These are phyloP conservation scores for Boletus insuetus DNA, from an alignment of 768 basidiomycete species.

Conservation along the genomic window DNA sequence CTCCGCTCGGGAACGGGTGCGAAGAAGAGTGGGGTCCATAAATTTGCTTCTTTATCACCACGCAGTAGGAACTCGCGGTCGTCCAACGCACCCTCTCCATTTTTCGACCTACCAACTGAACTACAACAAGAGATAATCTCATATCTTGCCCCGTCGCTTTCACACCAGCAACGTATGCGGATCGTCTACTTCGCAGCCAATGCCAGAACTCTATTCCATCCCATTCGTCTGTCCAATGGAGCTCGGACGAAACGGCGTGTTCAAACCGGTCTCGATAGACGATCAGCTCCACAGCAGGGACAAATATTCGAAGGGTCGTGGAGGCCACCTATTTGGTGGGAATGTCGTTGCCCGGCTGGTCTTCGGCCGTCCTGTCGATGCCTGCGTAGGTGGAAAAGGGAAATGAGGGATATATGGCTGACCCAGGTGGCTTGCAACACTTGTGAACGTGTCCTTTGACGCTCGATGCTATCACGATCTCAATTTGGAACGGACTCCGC, in stretches of 20 bases:
- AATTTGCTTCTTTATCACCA: conserved; percentile 3
- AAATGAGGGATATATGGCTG: conserved; percentile 48
- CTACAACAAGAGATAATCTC: conserved; percentile 56
- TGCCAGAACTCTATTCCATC: conserved; percentile 42
- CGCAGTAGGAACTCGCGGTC: conserved; percentile 5
- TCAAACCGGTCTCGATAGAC: conserved; percentile 7
- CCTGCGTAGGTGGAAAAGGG: conserved; percentile 36
- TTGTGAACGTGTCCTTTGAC: conserved; percentile 35
- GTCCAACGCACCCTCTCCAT: conserved; percentile 22
- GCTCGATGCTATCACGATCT: neutral
- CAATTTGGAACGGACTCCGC: neutral
- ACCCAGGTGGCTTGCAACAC: conserved; percentile 43
- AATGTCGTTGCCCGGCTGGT: conserved; percentile 27
- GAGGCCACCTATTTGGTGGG: conserved; percentile 36
- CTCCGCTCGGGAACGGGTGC: conserved; percentile 31
- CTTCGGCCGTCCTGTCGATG: conserved; percentile 24
- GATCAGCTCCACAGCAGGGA: conserved; percentile 2
- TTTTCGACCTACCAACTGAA: conserved; percentile 52
- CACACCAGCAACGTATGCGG: conserved; percentile 50
- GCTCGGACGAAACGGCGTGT: conserved; percentile 2
- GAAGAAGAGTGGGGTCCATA: neutral
- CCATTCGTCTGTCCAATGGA: conserved; percentile 21
- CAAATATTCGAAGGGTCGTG: conserved; percentile 31
- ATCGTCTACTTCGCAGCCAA: conserved; percentile 52
- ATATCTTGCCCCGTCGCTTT: conserved; percentile 55